phyloP scores from a whole-genome alignment of 148 eudicot genomes.

The Amaranthus palmeri region DNA sequence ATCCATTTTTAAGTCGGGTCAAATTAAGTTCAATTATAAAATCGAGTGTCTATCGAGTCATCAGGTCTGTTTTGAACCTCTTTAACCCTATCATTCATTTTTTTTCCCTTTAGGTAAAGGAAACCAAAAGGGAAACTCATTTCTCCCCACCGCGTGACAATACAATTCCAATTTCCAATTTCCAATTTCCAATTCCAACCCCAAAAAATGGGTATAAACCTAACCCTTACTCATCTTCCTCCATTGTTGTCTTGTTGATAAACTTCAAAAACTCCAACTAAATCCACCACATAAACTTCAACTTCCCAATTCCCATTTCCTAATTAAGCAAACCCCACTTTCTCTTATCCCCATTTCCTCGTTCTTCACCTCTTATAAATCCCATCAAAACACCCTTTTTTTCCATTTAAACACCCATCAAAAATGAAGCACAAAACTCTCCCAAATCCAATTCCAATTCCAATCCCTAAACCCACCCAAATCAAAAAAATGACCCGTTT shows the following conservation, averaged over 20 bases:
- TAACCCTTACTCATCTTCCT: too few species aligned
- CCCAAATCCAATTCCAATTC: background rate
- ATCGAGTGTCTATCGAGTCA: too few species aligned
- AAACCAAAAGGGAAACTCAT: too few species aligned
- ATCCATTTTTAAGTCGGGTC: too few species aligned
- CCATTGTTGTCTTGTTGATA: background rate
- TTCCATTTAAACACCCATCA: background rate
- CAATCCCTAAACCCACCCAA: background rate
- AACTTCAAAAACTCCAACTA: background rate
- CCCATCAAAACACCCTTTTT: background rate
- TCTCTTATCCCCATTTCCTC: background rate
- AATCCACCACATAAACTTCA: background rate
- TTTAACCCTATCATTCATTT: too few species aligned
- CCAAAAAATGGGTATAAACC: background rate
- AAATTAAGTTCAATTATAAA: too few species aligned
- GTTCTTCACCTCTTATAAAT: constrained; percentile 2
- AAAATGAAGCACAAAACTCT: background rate
- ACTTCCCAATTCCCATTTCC: background rate
- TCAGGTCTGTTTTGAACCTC: too few species aligned
- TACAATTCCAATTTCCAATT: constrained; percentile 10
- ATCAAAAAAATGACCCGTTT: constrained; percentile 19
- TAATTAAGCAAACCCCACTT: background rate
- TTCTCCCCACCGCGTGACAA: constrained; percentile 14
- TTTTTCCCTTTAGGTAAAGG: too few species aligned
- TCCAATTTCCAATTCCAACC: constrained; percentile 8